Conservation (phyloP, 1,139 yeast genomes). For the Kluyveromyces sp. region DNA sequence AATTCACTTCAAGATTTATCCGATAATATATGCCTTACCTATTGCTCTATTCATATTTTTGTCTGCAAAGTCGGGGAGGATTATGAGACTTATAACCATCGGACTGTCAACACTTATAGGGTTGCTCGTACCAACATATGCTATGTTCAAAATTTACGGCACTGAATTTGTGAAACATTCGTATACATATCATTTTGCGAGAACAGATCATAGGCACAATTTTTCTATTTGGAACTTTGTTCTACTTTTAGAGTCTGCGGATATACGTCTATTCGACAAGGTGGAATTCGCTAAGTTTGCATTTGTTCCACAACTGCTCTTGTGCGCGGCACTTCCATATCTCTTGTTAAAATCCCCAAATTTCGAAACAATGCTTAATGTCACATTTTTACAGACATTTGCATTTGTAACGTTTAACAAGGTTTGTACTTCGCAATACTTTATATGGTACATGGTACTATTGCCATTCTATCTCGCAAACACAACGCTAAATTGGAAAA, state of each 20-base stretch:
- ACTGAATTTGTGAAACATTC: conserved; percentile 70
- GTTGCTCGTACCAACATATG: conserved; percentile 39
- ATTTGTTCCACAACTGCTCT: conserved; percentile 70
- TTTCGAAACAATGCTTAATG: conserved; percentile 35
- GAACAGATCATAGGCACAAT: conserved; percentile 91
- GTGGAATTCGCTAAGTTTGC: conserved; percentile 43
- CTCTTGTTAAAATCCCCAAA: conserved; percentile 13
- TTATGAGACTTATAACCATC: conserved; percentile 22
- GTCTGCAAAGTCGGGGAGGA: conserved; percentile 25
- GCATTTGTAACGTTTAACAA: conserved; percentile 87
- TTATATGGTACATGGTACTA: conserved; percentile 85
- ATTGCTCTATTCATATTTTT: conserved; percentile 21
- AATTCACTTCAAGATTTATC: conserved; percentile 87
- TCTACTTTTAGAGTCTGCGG: conserved; percentile 57
- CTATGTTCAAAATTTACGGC: conserved; percentile 67
- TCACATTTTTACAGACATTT: conserved; percentile 82
- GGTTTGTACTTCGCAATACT: conserved; percentile 90
- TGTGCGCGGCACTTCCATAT: conserved; percentile 25
- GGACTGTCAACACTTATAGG: conserved; percentile 31
- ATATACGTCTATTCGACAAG: background rate
- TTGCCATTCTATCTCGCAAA: conserved; percentile 60
- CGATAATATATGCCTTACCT: conserved; percentile 73
- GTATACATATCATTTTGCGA: conserved; percentile 70
- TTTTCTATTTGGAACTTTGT: conserved; percentile 80
- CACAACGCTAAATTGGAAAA: conserved; percentile 22